A percentile compares a stretch with the other conserved stretches of the same genome.
Evolutionary conservation across 176 grass and related monocot species (phyloP).

Genomic region (Hordeum vulgare): DNA sequence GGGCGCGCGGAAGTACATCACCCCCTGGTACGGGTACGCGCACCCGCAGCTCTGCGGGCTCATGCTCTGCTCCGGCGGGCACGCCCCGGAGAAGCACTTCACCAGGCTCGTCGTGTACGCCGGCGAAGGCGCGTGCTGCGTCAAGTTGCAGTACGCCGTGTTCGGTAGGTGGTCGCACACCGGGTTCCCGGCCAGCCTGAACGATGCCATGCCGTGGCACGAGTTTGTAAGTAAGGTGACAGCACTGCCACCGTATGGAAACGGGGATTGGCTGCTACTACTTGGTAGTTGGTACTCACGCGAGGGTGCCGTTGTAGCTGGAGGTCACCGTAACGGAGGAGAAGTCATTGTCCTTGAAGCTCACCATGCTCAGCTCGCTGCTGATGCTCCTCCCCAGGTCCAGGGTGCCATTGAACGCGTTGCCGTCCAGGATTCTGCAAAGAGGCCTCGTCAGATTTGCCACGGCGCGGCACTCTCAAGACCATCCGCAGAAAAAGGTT

Average conservation of each 20-base stretch:
- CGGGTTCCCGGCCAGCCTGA: slow-evolving; percentile 90
- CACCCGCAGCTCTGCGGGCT: slow-evolving; percentile 88
- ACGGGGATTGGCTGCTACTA: background rate
- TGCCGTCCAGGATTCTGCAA: slow-evolving; percentile 69
- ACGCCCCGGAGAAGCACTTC: slow-evolving; percentile 44
- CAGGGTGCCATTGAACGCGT: slow-evolving; percentile 75
- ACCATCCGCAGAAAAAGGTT: background rate
- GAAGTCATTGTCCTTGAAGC: slow-evolving; percentile 72
- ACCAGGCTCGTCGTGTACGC: slow-evolving; percentile 73
- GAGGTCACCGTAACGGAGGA: background rate
- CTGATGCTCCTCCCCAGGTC: slow-evolving; percentile 57
- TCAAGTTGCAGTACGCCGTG: slow-evolving; percentile 43
- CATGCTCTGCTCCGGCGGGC: slow-evolving; percentile 52
- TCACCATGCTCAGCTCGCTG: slow-evolving; percentile 66
- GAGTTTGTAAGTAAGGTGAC: background rate
- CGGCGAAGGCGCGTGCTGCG: background rate
- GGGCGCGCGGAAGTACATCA: slow-evolving; percentile 72
- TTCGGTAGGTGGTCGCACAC: slow-evolving; percentile 29
- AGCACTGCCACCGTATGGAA: background rate
- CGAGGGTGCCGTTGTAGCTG: slow-evolving; percentile 59
- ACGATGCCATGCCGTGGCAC: background rate
- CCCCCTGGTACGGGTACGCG: slow-evolving; percentile 71
- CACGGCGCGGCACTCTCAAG: background rate
- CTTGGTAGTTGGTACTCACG: slow-evolving; percentile 32
- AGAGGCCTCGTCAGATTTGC: background rate